A percentile compares a stretch with the other conserved stretches of the same genome.
Evolutionary conservation across 78 protist genomes (phyloP).

Genomic region (Dictyostelium capitatum): DNA sequence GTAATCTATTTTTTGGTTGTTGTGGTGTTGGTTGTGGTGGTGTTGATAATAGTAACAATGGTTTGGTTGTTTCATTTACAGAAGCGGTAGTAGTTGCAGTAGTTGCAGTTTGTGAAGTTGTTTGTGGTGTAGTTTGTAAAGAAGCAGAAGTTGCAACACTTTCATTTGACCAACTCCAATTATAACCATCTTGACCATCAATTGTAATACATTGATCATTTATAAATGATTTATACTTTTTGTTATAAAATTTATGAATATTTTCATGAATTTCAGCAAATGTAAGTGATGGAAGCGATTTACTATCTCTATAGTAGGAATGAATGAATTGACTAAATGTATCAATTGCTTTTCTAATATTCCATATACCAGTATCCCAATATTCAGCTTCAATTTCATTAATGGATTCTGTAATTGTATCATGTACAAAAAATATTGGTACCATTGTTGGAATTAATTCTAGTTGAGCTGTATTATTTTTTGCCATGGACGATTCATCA

Average conservation of each 20-base stretch:
- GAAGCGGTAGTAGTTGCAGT: neutral
- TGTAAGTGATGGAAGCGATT: constrained; percentile 59
- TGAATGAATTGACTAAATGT: constrained; percentile 61
- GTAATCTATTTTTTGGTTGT: neutral
- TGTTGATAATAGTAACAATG: neutral
- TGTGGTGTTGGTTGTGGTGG: neutral
- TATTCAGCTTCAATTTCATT: constrained; percentile 58
- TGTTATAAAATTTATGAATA: constrained; percentile 26
- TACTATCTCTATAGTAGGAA: constrained; percentile 48
- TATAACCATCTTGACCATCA: neutral
- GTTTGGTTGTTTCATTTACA: neutral
- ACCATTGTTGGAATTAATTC: constrained; percentile 57
- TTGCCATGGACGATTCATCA: neutral
- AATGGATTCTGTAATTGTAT: constrained; percentile 52
- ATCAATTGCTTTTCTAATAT: constrained; percentile 36
- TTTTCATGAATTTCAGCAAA: constrained; percentile 71
- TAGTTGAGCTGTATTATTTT: neutral
- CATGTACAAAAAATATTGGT: constrained; percentile 57
- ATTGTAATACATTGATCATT: constrained; percentile 15
- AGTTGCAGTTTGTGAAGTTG: neutral
- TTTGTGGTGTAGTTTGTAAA: no score
- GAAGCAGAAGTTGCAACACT: neutral
- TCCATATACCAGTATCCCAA: constrained; percentile 63
- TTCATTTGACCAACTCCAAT: constrained; percentile 47
- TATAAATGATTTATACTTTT: constrained; percentile 17